Base-by-base conservation (phyloP, 139 green algal genomes). In the Haematococcus sp. region DNA sequence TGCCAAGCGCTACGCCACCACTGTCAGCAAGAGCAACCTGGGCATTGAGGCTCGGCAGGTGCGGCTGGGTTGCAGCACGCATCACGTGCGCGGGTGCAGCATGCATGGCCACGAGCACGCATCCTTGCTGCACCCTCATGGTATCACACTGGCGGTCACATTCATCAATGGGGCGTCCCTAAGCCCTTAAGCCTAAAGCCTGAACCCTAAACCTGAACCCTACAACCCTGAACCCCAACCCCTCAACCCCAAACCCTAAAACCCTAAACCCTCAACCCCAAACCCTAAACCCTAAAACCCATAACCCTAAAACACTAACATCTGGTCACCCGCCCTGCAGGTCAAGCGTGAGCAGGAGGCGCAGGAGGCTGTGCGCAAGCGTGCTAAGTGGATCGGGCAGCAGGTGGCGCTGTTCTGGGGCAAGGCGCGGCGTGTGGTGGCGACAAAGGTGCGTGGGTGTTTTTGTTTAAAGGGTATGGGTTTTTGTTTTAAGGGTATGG, bases 351-450 rank as follows among this genome's bases (percentile, higher is more conserved):
- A 81, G 81, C 43, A 69, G 46, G 34, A 78, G 51, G 81, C 73
- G 64, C 87, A 93, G 77, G 91, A 94, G 56, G 73, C 51, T 35
- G 56, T 87, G 77, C 74, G 79, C 46, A 86, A 87, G 66, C 46
- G 31, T 20, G 82, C 75, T 4, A 74, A 68, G 58, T 46, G 34
- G 9, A 71, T 85, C 1, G 73, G 67, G 7, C 60, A 80, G 56
- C 87, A 91, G 81, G 87, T 97, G 31, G 77, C 73, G 27, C 43
- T 54, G 22, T 99, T 98, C 68, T 99, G 95, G 95, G 68, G 60
- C 52, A 97, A 98, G 86, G 92, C 93, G 0, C 85, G 94, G 68
- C 85, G 91, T 0, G 90, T 99, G 68, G 90, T 97, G 70, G 70
- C 70, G 31, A 97, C 93, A 87, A 98, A 97, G 84, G 77, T 91